Percentiles rank a stretch among this genome's conserved stretches.
Evolutionary conservation across 1,139 yeast species (phyloP).

Genomic region (Pichia cactophila): DNA sequence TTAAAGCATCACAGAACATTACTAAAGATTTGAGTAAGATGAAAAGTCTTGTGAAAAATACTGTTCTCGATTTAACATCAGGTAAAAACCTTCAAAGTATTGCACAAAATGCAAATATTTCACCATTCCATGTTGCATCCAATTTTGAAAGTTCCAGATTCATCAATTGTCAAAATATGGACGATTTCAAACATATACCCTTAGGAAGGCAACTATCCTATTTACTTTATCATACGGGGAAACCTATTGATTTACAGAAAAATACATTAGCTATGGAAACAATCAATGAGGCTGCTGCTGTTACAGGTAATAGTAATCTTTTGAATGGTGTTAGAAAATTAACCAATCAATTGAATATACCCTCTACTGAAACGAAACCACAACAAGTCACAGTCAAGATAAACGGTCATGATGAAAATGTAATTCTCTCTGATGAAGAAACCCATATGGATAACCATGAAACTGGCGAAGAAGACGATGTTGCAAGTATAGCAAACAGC

Average conservation of each 20-base stretch:
- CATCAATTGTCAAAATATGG: conserved; percentile 24
- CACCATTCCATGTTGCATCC: conserved; percentile 17
- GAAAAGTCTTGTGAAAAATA: conserved; percentile 28
- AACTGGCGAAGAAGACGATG: neutral
- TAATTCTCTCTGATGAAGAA: neutral
- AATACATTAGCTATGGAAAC: conserved; percentile 2
- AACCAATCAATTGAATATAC: conserved; percentile 3
- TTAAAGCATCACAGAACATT: conserved; percentile 24
- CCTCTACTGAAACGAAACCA: neutral
- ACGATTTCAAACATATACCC: conserved; percentile 21
- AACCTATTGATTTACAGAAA: conserved; percentile 15
- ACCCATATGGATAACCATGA: neutral
- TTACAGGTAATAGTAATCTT: neutral
- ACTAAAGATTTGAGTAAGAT: conserved; percentile 28
- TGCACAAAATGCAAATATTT: conserved; percentile 19
- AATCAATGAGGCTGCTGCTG: conserved; percentile 5
- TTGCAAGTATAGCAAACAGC: neutral
- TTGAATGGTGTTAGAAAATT: conserved; percentile 5
- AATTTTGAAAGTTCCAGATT: conserved; percentile 16
- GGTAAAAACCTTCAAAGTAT: conserved; percentile 27
- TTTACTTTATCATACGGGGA: conserved; percentile 25
- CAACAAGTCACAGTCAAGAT: neutral
- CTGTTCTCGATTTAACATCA: conserved; percentile 29
- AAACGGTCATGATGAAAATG: conserved; percentile 3
- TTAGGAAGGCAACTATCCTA: conserved; percentile 26